Base-by-base conservation (phyloP, 78 protist species). In the Acrasis kona region DNA sequence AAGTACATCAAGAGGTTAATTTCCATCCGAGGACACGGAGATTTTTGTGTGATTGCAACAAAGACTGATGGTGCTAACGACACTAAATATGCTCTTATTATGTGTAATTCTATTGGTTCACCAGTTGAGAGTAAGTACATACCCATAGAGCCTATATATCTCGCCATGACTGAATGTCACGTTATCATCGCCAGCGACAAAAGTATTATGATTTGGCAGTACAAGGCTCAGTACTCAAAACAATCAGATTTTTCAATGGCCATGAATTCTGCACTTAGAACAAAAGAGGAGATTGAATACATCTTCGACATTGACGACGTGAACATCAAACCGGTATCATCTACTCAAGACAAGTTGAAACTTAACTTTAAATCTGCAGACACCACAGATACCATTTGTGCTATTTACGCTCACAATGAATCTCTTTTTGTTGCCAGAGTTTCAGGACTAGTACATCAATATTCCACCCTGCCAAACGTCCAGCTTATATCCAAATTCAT, bases 71-170 rank as follows among this genome's bases (percentile, higher is more conserved):
- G n/a, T n/a, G n/a, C n/a, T n/a, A n/a, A n/a, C n/a, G 81, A 38
- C 27, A 41, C 6, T 0, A 76, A 41, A 78, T 36, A 31, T 68
- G 1, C 69, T 5, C 38, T 87, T 30, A 58, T 41, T 19, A 71
- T 91, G 29, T 82, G 86, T 79, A 85, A 87, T 71, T 79, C 92
- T 28, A 82, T 88, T 39, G 95, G 95, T 2, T n/a, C 76, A 3
- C 87, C 92, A 5, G 10, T 88, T 28, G 95, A 84, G 68, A 6
- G 5, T 28, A 76, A 79, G 68, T 72, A 72, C 77, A 38, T 87
- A 30, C 81, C 64, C 30, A 19, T 86, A 31, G 91, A 81, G 72
- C 87, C 91, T 4, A 3, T 2, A 3, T 29, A 0, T 29, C 5
- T 70, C 8, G 37, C 39, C 8, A 73, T 90, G 84, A 80, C 84